Evolutionary conservation across 2,329 filamentous ascomycete species (phyloP).

Genomic region (Colletotrichum tofieldiae): DNA sequence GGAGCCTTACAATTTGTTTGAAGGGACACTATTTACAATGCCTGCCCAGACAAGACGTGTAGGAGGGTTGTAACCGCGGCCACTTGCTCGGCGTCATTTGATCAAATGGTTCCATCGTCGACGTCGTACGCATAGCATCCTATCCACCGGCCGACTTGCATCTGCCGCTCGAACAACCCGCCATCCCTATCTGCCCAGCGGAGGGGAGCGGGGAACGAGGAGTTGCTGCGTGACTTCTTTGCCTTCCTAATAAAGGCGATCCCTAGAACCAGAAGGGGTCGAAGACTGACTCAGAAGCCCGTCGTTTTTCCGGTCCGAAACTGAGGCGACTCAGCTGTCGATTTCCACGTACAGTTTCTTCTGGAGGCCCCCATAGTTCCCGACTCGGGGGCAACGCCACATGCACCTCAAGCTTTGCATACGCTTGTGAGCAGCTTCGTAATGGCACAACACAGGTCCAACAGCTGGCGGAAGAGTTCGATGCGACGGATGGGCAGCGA

Average conservation of each 20-base stretch:
- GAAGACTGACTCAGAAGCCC: background rate
- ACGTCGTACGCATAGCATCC: background rate
- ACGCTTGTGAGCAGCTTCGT: background rate
- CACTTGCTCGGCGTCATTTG: background rate
- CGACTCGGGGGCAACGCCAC: accelerated
- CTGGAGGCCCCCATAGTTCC: background rate
- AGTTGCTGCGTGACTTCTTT: background rate
- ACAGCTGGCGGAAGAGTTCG: background rate
- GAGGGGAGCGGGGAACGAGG: background rate
- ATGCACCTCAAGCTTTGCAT: background rate
- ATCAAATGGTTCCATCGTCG: too few species aligned
- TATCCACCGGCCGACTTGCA: background rate
- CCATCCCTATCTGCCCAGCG: background rate
- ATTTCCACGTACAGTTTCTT: too few species aligned
- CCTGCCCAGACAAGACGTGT: background rate
- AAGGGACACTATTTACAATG: background rate
- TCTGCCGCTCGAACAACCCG: background rate
- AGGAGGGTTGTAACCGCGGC: background rate
- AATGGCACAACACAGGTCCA: background rate
- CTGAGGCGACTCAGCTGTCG: background rate
- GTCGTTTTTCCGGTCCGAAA: background rate
- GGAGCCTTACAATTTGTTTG: background rate
- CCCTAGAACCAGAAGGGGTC: background rate
- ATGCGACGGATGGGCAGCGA: background rate
- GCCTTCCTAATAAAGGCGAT: background rate